A percentile compares a stretch with the other conserved stretches of the same genome.
phyloP scores from a whole-genome alignment of 2,329 filamentous ascomycete genomes.

The Metarhizium rileyi region DNA sequence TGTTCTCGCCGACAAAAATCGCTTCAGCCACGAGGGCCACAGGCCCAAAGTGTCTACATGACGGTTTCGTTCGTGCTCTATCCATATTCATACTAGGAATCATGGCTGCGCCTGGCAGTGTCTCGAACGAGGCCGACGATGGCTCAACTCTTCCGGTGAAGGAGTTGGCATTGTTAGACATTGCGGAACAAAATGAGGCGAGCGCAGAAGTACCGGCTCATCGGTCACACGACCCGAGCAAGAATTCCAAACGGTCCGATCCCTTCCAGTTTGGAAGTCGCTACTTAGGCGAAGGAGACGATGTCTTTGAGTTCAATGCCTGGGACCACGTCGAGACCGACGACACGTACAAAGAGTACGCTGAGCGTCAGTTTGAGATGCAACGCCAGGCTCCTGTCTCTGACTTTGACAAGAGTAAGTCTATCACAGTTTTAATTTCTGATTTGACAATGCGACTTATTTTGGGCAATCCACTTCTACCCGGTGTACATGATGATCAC shows the following conservation, averaged over 20 bases:
- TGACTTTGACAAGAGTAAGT: constrained; percentile 80
- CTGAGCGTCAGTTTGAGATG: constrained; percentile 71
- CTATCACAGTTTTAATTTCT: constrained; percentile 2
- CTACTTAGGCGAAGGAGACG: constrained; percentile 69
- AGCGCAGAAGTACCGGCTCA: constrained; percentile 38
- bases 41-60: neutral
- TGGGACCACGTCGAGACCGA: constrained; percentile 98
- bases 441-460: neutral
- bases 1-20: neutral
- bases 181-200: constrained; percentile 5
- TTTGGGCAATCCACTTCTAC: neutral
- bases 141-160: constrained; percentile 12
- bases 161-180: constrained; percentile 16
- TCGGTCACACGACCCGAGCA: constrained; percentile 58
- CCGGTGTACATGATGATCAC: constrained; percentile 45
- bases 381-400: constrained; percentile 82
- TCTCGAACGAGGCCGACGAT: constrained; percentile 11
- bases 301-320: constrained; percentile 95
- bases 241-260: constrained; percentile 78
- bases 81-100: neutral
- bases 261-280: constrained; percentile 95
- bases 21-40: constrained; percentile 1
- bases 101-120: constrained; percentile 12
- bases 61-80: neutral
- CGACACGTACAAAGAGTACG: constrained; percentile 75